A percentile compares a stretch with the other conserved stretches of the same genome.
Conservation (phyloP, 2,329 filamentous ascomycete genomes). For the Teratosphaeria epicoccoides region DNA sequence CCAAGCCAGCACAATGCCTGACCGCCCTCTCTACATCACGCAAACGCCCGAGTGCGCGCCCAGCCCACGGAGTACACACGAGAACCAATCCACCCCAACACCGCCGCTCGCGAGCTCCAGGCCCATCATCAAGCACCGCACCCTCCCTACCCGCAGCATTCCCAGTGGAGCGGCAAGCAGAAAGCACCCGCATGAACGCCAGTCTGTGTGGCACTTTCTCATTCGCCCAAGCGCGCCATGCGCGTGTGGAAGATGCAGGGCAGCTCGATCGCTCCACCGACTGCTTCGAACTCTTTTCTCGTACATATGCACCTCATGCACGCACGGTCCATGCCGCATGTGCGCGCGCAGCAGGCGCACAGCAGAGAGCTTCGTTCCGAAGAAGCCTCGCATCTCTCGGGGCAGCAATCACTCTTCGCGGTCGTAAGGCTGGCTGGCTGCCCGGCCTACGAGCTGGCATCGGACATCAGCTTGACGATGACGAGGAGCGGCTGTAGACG, state of each 20-base stretch:
- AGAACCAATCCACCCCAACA: no score
- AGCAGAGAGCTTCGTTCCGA: not conserved
- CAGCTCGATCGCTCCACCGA: not conserved
- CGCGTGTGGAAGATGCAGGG: slow-evolving; percentile 4
- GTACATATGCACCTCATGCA: not conserved
- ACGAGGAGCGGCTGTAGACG: no score
- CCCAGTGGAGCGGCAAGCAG: no score
- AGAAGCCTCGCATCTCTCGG: not conserved
- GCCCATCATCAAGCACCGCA: not conserved
- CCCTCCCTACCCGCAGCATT: not conserved
- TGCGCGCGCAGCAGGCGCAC: not conserved
- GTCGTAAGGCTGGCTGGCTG: not conserved
- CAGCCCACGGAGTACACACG: no score
- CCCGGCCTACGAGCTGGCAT: no score
- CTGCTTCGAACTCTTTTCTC: not conserved
- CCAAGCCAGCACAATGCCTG: no score
- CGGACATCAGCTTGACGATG: not conserved
- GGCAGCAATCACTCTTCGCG: not conserved
- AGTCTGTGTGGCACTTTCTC: slow-evolving; percentile 7
- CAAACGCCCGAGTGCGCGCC: no score
- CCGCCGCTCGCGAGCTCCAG: no score
- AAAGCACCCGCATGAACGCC: slow-evolving; percentile 7
- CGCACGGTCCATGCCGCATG: not conserved
- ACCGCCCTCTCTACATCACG: no score
- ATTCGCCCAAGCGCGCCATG: slow-evolving; percentile 5